Evolutionary conservation across 2,329 filamentous ascomycete species (phyloP).

Genomic region (Magnaporthiopsis rhizophila): DNA sequence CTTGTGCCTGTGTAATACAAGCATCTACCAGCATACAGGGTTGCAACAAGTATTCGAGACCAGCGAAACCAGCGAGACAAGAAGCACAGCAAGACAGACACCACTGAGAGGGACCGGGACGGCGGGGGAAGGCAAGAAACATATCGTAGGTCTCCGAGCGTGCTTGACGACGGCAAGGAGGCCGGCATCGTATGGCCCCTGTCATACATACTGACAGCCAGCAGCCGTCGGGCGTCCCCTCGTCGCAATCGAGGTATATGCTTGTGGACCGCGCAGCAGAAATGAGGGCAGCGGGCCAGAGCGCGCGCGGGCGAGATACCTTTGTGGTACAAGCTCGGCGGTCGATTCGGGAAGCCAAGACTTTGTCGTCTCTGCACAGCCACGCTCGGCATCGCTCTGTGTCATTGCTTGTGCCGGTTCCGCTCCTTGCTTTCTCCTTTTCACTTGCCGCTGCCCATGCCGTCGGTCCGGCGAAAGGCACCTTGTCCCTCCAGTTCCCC

Average conservation of each 20-base stretch:
- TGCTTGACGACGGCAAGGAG: background rate
- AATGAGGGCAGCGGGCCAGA: background rate
- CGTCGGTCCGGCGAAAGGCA: background rate
- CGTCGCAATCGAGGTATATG: background rate
- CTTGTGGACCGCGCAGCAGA: background rate
- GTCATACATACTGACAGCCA: background rate
- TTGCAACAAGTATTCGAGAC: background rate
- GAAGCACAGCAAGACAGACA: background rate
- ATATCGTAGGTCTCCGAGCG: background rate
- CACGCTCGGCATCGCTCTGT: constrained; percentile 3
- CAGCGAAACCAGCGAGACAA: too few species aligned
- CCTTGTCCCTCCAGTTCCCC: background rate
- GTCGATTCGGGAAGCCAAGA: constrained; percentile 3
- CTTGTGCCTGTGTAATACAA: background rate
- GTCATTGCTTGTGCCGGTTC: background rate
- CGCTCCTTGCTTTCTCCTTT: background rate
- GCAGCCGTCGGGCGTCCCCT: background rate
- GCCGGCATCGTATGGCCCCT: background rate
- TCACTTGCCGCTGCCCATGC: background rate
- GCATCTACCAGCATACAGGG: too few species aligned
- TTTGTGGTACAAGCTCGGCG: background rate
- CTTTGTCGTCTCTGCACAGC: constrained; percentile 2
- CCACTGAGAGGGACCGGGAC: background rate
- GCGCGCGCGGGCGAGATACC: background rate
- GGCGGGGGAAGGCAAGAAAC: background rate